phyloP scores from a whole-genome alignment of 164 flowering plant genomes.

The Hamamelis virginiana region DNA sequence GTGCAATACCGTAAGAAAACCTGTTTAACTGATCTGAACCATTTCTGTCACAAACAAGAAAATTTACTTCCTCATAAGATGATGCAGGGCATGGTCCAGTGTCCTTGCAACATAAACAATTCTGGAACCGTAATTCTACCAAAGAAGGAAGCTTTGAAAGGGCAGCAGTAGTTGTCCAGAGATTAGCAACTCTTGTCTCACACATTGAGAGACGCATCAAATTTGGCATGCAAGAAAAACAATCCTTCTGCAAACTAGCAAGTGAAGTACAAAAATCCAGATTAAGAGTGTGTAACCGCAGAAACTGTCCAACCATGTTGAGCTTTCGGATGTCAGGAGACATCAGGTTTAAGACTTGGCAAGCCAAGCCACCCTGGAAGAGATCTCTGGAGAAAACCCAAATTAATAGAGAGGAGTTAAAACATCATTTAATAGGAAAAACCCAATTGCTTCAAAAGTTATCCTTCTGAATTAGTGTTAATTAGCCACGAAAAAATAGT shows the following conservation, averaged over 20 bases:
- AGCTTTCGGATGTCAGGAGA: slow-evolving; percentile 74
- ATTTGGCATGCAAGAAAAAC: slow-evolving; percentile 87
- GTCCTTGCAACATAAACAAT: slow-evolving; percentile 57
- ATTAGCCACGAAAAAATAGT: no score
- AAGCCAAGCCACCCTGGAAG: slow-evolving; percentile 54
- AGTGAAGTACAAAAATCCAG: slow-evolving; percentile 77
- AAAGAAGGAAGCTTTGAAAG: slow-evolving; percentile 73
- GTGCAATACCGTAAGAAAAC: slow-evolving; percentile 4
- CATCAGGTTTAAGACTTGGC: slow-evolving; percentile 62
- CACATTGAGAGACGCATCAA: slow-evolving; percentile 73
- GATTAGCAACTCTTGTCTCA: slow-evolving; percentile 74
- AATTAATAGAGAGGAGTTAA: background rate
- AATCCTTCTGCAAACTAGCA: slow-evolving; percentile 63
- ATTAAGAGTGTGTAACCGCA: slow-evolving; percentile 63
- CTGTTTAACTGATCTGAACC: slow-evolving; percentile 2
- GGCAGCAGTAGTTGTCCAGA: slow-evolving; percentile 82
- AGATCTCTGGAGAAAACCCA: slow-evolving; percentile 55
- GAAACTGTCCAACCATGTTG: slow-evolving; percentile 67
- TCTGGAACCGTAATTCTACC: slow-evolving; percentile 78
- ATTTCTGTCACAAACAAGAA: slow-evolving; percentile 2
- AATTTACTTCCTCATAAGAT: slow-evolving; percentile 23
- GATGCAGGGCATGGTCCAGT: slow-evolving; percentile 44
- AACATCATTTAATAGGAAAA: background rate
- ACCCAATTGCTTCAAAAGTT: background rate
- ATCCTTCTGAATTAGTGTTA: background rate